Base-by-base conservation (phyloP, 805 yeast species). In the Ogataea paradorogensis region DNA sequence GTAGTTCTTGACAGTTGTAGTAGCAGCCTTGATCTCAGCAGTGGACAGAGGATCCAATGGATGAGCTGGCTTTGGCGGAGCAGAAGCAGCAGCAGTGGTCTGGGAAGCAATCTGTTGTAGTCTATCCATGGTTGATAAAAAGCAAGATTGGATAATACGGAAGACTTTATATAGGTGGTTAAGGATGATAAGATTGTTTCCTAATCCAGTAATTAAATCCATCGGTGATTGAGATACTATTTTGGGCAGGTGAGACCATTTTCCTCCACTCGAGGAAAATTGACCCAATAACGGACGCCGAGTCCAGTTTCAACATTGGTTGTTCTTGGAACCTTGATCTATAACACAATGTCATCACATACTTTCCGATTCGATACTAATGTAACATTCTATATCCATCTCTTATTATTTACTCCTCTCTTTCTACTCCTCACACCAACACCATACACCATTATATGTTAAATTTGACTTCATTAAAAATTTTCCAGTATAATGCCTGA, bases 11-110 rank as follows among this genome's bases (percentile, higher is more conserved):
- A 84, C 67, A 33, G 78, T 59, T 27, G 62, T 56, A n/a, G 83
- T 70, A 20, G 74, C 80, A 10, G 75, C 69, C 52, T 70, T 69
- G 57, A 84, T 79, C 65, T 84, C 91, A 38, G 58, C 73, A 18
- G 76, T 70, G 33, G 82, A 64, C 47, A 84, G 73, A 9, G 90
- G 91, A 65, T 84, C 90, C 58, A 82, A 67, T 11, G 87, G 87
- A 62, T 81, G 84, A 11, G 66, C 66, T 44, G 84, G 82, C 3
- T 68, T 58, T 35, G 79, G 65, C 33, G 82, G 82, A 20, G 81
- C 68, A 25, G 69, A 63, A 38, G 63, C 60, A 27, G 81, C 67
- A 28, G 82, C 77, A 13, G 79, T 72, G 30, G 84, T 69, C 59
- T 80, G 86, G 28, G 70, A 58, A 31, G 84, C 82, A 42, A 80